phyloP scores from a whole-genome alignment of 2,329 filamentous ascomycete species.

The Microascus cirrosus region DNA sequence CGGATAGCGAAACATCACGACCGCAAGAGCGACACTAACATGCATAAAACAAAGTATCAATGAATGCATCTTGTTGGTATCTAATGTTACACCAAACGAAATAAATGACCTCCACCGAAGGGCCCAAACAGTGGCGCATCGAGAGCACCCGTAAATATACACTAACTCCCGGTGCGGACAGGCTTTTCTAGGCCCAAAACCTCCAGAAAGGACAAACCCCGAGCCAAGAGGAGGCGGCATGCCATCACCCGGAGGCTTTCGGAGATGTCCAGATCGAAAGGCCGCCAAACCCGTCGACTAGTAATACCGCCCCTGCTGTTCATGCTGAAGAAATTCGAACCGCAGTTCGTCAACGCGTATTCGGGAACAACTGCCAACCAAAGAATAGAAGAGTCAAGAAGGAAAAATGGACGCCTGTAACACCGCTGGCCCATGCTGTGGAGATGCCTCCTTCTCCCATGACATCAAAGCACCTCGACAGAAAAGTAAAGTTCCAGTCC shows the following conservation, averaged over 20 bases:
- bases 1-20: not conserved
- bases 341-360: not conserved
- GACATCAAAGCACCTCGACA: not conserved
- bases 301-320: not conserved
- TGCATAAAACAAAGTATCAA: not conserved
- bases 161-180: not conserved
- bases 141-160: not conserved
- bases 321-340: not conserved
- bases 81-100: not conserved
- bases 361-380: not conserved
- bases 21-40: too few relatives aligned
- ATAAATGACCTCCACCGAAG: not conserved
- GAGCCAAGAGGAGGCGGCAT: not conserved
- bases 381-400: not conserved
- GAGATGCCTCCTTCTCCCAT: not conserved
- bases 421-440: constrained; percentile 3
- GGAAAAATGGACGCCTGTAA: not conserved
- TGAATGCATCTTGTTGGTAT: not conserved
- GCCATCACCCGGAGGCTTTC: not conserved
- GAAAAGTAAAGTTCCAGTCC: not conserved
- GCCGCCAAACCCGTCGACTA: not conserved
- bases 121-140: not conserved
- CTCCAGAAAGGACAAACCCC: not conserved
- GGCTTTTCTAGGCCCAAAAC: not conserved
- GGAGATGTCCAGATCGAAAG: not conserved